A percentile compares a stretch with the other conserved stretches of the same genome.
Conservation (phyloP, 768 basidiomycete genomes). For the Tulasnella sp. region DNA sequence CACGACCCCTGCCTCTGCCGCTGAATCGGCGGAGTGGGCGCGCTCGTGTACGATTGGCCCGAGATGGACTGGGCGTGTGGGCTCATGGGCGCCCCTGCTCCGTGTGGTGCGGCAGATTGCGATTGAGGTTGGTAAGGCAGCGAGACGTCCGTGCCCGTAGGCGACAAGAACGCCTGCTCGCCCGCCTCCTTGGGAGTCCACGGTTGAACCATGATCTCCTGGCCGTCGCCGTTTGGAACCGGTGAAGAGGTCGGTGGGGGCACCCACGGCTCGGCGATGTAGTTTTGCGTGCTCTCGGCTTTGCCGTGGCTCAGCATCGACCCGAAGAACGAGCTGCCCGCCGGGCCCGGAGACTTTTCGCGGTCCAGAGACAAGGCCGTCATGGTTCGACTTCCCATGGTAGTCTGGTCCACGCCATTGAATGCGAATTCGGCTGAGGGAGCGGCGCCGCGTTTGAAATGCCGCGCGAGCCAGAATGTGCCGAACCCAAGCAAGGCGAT, state of each 20-base stretch:
- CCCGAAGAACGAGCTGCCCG: constrained; percentile 21
- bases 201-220: neutral
- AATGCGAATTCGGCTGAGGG: constrained; percentile 8
- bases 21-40: too few species aligned
- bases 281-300: neutral
- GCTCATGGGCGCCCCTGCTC: neutral
- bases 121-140: neutral
- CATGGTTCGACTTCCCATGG: constrained; percentile 1
- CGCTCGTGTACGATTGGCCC: neutral
- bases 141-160: neutral
- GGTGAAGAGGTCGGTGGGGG: neutral
- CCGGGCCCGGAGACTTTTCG: neutral
- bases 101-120: neutral
- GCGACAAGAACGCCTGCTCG: constrained; percentile 23
- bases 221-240: neutral
- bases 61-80: neutral
- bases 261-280: constrained; percentile 26
- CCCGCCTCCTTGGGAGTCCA: neutral
- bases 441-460: neutral
- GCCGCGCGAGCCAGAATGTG: constrained; percentile 12
- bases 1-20: constrained; percentile 6
- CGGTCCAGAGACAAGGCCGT: neutral
- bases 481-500: constrained; percentile 9
- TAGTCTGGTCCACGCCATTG: neutral
- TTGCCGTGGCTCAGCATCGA: constrained; percentile 6